Base-by-base conservation (phyloP, 2,329 filamentous ascomycete genomes). In the Penicillium sp. region DNA sequence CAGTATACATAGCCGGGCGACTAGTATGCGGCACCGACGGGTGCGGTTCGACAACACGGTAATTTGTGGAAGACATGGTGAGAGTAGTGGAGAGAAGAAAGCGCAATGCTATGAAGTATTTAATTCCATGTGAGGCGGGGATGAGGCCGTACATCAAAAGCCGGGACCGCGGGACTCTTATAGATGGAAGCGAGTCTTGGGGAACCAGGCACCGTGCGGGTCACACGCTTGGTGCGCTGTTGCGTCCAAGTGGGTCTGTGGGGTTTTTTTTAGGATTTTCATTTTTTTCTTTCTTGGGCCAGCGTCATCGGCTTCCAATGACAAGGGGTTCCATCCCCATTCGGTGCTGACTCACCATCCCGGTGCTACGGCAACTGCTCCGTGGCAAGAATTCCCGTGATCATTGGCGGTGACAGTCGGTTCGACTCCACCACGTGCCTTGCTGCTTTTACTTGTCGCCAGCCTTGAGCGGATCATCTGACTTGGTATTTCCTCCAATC, bases 31-130 rank as follows among this genome's bases (percentile, higher is more conserved):
- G 68, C 51, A 76, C 68, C 37, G 76, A 74, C 13, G 77, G 77
- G 62, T 80, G 77, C 46, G 77, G 77, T 57, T 81, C 77, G 59
- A 74, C 69, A 57, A 80, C 70, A 54, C 68, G 70, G 68, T 76
- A 77, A 53, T 66, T 60, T 42, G 60, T 54, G 34, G 55, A 42
- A 30, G 66, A 56, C 59, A 59, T 64, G 41, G 42, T 52, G 35
- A 35, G 35, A 39, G 42, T 29, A 41, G 34, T 50, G 37, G 22
- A 36, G 16, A 16, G 18, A 33, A 34, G 27, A 27, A 30, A 38
- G 44, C 39, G 45, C 32, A 36, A 36, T n/a, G 32, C 37, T 48
- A 44, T 45, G 27, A 35, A 29, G 29, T 41, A 13, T 5, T 34
- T 37, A 41, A 41, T 37, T 32, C 41, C 43, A 42, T 44, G 28